phyloP scores from a whole-genome alignment of 768 basidiomycete genomes.

The Naganishia antarctica region DNA sequence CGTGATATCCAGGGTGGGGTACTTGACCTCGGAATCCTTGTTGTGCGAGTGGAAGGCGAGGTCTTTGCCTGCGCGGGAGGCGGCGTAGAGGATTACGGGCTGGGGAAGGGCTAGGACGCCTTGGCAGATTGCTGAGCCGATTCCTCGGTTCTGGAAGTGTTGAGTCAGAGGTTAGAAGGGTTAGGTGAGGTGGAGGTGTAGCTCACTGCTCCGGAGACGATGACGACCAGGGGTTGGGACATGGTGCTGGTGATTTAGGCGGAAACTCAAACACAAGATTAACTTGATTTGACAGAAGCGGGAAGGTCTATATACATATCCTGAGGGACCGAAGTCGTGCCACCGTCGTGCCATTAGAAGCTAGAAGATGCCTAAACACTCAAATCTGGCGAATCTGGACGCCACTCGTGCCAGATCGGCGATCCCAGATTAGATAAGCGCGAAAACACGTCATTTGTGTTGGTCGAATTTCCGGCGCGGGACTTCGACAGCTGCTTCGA shows the following conservation, averaged over 20 bases:
- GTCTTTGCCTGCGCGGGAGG: slow-evolving; percentile 24
- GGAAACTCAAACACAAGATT: no score
- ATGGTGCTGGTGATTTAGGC: no score
- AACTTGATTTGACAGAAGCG: no score
- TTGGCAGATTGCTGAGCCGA: slow-evolving; percentile 24
- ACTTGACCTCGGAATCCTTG: slow-evolving; percentile 23
- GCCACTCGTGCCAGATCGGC: neutral
- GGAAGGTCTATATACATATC: no score
- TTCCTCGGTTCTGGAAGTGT: slow-evolving; percentile 25
- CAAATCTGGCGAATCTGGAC: no score
- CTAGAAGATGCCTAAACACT: neutral
- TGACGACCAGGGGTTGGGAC: slow-evolving; percentile 19
- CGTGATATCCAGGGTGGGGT: slow-evolving; percentile 22
- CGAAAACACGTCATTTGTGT: neutral
- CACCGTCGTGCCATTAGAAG: no score
- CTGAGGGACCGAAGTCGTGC: no score
- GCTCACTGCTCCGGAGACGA: slow-evolving; percentile 28
- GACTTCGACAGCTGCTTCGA: no score
- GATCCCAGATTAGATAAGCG: neutral
- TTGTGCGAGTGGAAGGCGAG: neutral
- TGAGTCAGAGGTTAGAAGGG: neutral
- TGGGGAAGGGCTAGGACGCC: slow-evolving; percentile 18
- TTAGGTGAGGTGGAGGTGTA: neutral
- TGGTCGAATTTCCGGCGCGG: neutral
- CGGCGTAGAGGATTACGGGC: slow-evolving; percentile 21